Evolutionary conservation across 2,329 filamentous ascomycete species (phyloP), one percentile per base, ranked within the genome.

Genomic region (Bipolaris oryzae): DNA sequence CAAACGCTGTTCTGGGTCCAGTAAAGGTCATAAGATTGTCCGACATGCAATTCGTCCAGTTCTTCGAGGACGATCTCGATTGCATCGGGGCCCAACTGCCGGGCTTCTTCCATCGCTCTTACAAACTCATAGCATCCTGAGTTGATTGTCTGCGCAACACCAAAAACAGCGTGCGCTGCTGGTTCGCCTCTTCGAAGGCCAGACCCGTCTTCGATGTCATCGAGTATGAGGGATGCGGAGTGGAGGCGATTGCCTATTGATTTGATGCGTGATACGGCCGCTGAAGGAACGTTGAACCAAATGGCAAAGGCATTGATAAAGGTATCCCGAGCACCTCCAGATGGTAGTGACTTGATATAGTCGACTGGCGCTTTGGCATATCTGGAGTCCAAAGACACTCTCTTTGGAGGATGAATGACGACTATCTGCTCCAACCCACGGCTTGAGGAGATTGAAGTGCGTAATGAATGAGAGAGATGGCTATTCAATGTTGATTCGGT

Each of bases 131-230:
- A 50, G 25, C 25, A 39, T 15, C 33, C 35, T 2, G 23, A 41
- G 11, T 50, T 50, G 6, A 50, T 50, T 4, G 47, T 42, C 25
- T 50, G 47, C 3, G 37, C 23, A 18, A 6, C 20, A 5, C 47
- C 37, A 10, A 50, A 50, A 11, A 50, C 18, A n/a, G 16, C 16
- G n/a, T 50, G 47, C 2, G 37, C 20, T n/a, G 37, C 37, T 34
- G 47, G 37, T 2, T 42, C 20, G 11, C 47, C 37, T 21, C 47
- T n/a, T 3, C 47, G 47, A 34, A 50, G 47, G 3, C 2, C n/a
- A 7, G 47, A 50, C 5, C 34, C 37, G 13, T 50, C 47, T 21
- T 50, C 47, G n/a, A 50, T 21, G 18, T 50, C 47, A 10, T 50
- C 47, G 13, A 50, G 25, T 16, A 50, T 42, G 3, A 50, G 25